Evolutionary conservation across 306 rosid species (phyloP), one percentile per base, ranked within the genome.

Genomic region (Quercus agrifolia): DNA sequence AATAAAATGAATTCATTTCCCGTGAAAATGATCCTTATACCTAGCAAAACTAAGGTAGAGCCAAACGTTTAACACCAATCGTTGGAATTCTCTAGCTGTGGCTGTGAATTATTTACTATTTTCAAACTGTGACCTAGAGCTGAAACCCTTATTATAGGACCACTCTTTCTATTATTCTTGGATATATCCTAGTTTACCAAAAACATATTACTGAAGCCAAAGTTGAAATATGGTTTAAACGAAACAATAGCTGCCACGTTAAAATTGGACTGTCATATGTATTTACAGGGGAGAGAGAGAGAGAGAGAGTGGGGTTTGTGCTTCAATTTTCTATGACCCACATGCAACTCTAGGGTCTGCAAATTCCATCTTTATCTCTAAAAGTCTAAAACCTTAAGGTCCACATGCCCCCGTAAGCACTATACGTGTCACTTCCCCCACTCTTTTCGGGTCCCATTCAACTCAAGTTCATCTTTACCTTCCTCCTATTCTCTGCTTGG

Each of bases 281-380:
- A 54, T 46, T 28, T 28, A 12, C 51, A 61, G 15, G 49, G 6
- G 38, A 20, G 51, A 70, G 21, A 23, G 23, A 23, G 79, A 35
- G 74, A 56, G 74, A 19, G 79, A 38, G 57, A 76, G 66, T 21
- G 70, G 2, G 35, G 12, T 44, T 52, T 31, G 77, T 78, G 86
- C 71, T 88, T 86, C 89, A 87, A 81, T 77, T 87, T 87, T 92
- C 86, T 86, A 89, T 77, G 89, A 80, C 86, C 95, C 95, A 90
- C 93, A 86, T 87, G 92, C 89, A 79, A 84, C 88, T 64, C 92
- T 83, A 78, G 80, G 63, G 71, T 51, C 90, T 80, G 85, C 84
- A 81, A 74, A 86, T 73, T 86, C 83, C 77, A 81, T 81, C 84
- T 78, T 83, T 89, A 83, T 85, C 76, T 71, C 76, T 14, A 27